Evolutionary conservation across 768 basidiomycete genomes (phyloP).

Genomic region (Mycena albidolilacea): DNA sequence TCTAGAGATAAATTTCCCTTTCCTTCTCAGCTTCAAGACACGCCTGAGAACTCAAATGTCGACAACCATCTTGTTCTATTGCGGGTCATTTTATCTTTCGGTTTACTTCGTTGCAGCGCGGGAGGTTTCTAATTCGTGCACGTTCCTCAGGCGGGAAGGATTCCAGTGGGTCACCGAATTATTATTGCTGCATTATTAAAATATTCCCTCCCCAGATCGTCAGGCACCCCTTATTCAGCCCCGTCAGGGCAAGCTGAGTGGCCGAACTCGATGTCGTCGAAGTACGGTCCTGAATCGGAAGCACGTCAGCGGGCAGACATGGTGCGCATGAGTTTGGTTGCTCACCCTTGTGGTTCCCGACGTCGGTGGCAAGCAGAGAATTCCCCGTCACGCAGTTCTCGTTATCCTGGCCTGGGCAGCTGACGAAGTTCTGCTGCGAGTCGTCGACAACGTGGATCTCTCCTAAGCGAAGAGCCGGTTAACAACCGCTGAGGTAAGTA

Average conservation of each 20-base stretch:
- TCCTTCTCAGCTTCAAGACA: neutral
- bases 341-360: constrained; percentile 43
- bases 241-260: constrained; percentile 21
- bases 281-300: constrained; percentile 45
- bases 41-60: neutral
- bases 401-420: constrained; percentile 59
- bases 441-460: constrained; percentile 56
- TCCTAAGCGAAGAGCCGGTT: constrained; percentile 31
- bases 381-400: constrained; percentile 27
- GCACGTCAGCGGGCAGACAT: neutral
- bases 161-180: too few relatives aligned
- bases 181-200: too few relatives aligned
- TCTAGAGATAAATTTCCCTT: constrained; percentile 8
- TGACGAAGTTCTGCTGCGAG: constrained; percentile 47
- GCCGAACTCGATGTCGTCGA: constrained; percentile 50
- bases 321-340: constrained; percentile 24
- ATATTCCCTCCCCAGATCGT: neutral
- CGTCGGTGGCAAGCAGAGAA: neutral
- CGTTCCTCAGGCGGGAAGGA: too few relatives aligned
- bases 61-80: too few relatives aligned
- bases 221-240: neutral
- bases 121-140: too few relatives aligned
- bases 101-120: too few relatives aligned
- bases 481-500: too few relatives aligned
- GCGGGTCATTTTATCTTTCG: too few relatives aligned